Evolutionary conservation across 1,139 yeast species (phyloP).

Genomic region (Hanseniaspora gamundiae): DNA sequence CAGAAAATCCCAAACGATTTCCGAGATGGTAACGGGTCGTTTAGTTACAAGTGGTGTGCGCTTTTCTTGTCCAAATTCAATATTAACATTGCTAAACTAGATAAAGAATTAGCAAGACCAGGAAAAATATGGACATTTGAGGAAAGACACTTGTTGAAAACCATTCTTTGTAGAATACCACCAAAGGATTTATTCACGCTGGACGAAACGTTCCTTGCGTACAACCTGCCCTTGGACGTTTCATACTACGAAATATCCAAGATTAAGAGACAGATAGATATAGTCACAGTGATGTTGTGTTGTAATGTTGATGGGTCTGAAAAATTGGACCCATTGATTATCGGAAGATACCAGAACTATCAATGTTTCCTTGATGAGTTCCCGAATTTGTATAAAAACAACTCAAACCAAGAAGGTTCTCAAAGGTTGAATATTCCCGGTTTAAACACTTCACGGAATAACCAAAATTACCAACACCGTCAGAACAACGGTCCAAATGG

Average conservation of each 20-base stretch:
- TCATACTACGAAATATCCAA: conserved; percentile 39
- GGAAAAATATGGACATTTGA: conserved; percentile 53
- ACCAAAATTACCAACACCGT: background rate
- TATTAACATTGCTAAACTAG: conserved; percentile 35
- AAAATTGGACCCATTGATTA: conserved; percentile 45
- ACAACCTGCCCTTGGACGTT: conserved; percentile 50
- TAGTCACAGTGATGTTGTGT: conserved; percentile 49
- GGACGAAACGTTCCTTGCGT: conserved; percentile 51
- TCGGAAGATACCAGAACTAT: conserved; percentile 45
- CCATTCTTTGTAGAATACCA: conserved; percentile 26
- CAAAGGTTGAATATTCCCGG: background rate
- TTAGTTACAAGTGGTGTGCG: conserved; percentile 54
- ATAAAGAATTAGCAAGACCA: conserved; percentile 34
- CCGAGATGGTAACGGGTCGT: conserved; percentile 53
- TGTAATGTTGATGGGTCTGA: conserved; percentile 53
- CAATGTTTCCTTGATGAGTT: conserved; percentile 36
- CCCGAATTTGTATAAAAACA: conserved; percentile 17
- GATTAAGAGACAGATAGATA: conserved; percentile 25
- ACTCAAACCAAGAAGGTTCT: background rate
- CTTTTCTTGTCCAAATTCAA: conserved; percentile 45
- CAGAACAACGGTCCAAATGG: background rate
- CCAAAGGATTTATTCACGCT: conserved; percentile 47
- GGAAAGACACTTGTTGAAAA: conserved; percentile 35
- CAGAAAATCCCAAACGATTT: conserved; percentile 40
- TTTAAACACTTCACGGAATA: background rate